These are phyloP conservation scores for Cercospora sp. DNA, from an alignment of 2,329 filamentous ascomycete genomes.

Conservation along the genomic window DNA sequence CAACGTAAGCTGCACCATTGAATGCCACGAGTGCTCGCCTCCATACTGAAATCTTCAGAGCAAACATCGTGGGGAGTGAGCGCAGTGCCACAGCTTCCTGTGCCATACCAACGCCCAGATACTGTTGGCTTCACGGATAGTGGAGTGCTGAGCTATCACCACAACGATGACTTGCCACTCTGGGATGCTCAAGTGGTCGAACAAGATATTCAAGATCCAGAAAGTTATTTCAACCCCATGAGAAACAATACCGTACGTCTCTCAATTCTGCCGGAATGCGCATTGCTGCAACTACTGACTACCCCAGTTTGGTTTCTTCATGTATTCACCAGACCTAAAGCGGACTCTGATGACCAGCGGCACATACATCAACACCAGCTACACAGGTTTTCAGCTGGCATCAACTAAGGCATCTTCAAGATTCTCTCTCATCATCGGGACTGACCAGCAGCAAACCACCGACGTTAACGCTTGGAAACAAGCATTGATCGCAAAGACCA, in stretches of 20 bases:
- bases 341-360: background rate
- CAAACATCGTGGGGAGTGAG: background rate
- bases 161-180: background rate
- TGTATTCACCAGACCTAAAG: background rate
- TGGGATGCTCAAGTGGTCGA: background rate
- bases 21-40: background rate
- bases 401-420: background rate
- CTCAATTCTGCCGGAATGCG: background rate
- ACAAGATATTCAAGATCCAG: background rate
- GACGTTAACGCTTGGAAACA: background rate
- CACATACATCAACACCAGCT: background rate
- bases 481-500: background rate
- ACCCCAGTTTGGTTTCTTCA: background rate
- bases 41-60: background rate
- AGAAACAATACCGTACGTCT: background rate
- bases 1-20: background rate
- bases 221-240: background rate
- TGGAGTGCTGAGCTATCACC: background rate
- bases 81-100: background rate
- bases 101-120: background rate
- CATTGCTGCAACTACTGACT: background rate
- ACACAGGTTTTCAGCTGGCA: background rate
- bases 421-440: background rate
- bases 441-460: background rate
- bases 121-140: background rate